Evolutionary conservation across 2,329 filamentous ascomycete genomes (phyloP), one percentile per base, ranked within the genome.

Genomic region (Whalleya microplaca): DNA sequence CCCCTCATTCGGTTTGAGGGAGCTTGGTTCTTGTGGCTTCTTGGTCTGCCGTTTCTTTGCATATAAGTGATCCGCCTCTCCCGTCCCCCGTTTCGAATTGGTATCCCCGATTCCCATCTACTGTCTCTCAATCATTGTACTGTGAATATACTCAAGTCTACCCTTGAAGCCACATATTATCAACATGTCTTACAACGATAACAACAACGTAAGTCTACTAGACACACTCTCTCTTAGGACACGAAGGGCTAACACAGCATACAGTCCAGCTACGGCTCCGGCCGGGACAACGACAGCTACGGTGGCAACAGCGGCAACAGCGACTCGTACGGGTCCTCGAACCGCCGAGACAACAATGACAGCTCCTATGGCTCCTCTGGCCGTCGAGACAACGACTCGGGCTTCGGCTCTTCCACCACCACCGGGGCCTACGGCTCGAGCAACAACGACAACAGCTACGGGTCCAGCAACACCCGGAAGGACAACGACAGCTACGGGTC

Each of bases 121-220:
- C 32, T 12, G 3, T 37, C 32, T 12, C 32, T 12, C 7, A 14
- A 29, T 23, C 16, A 23, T 20, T 21, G 16, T 4, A 14, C 1
- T 21, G 32, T 4, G 3, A 19, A 46, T 21, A 27, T 32, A 21
- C 12, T n/a, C 44, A 32, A 37, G 32, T 37, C 7, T 27, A 27
- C 4, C 23, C 23, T 27, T 27, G 32, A 37, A 37, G 5, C 32
- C 14, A 44, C 21, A n/a, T 43, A 29, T 40, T 7, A 47, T 58
- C 63, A 68, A 37, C 20, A 72, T 81, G 79, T 81, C 79, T 75
- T 80, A 77, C 75, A 71, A 73, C 67, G 69, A 74, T 61, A 74
- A 78, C 73, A 71, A 73, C 62, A 66, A 72, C 68, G 72, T 72
- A 62, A 69, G 71, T 29, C 20, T 20, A 4, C 29, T 21, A 19